Evolutionary conservation across 164 flowering plant species (phyloP).

Genomic region (Saururus chinensis): DNA sequence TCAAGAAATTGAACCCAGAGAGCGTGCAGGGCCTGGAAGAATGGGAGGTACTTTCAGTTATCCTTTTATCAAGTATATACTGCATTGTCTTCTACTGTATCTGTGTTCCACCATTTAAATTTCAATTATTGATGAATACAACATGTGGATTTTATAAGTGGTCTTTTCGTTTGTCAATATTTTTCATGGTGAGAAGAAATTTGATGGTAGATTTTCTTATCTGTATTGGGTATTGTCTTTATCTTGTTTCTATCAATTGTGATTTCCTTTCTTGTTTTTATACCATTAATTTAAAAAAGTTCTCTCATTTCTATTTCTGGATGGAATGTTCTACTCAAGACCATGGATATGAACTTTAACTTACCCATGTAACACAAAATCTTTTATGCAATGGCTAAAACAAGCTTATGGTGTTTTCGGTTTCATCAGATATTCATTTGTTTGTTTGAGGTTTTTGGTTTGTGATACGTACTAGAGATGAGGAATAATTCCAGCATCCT

Average conservation of each 20-base stretch:
- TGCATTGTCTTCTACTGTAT: not conserved
- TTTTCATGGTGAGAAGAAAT: not conserved
- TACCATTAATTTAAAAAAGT: too few relatives aligned
- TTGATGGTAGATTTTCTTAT: too few relatives aligned
- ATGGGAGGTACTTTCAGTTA: conserved; percentile 50
- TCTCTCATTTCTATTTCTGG: too few relatives aligned
- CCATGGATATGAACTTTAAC: too few relatives aligned
- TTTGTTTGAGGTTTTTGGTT: not conserved
- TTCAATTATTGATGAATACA: not conserved
- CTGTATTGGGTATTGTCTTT: not conserved
- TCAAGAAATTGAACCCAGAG: conserved; percentile 58
- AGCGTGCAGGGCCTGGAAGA: conserved; percentile 58
- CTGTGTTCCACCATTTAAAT: not conserved
- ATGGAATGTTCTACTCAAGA: too few relatives aligned
- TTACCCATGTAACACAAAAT: too few relatives aligned
- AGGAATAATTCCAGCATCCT: not conserved
- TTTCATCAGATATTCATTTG: too few relatives aligned
- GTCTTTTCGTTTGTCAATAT: not conserved
- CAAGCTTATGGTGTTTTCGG: too few relatives aligned
- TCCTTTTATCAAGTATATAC: not conserved
- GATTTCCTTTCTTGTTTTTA: too few relatives aligned
- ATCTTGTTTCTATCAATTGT: too few relatives aligned
- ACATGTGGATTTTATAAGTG: not conserved
- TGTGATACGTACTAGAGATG: too few relatives aligned
- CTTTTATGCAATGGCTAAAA: not conserved